phyloP scores from a whole-genome alignment of 495 filamentous ascomycete genomes.

The Xylaria acuta region DNA sequence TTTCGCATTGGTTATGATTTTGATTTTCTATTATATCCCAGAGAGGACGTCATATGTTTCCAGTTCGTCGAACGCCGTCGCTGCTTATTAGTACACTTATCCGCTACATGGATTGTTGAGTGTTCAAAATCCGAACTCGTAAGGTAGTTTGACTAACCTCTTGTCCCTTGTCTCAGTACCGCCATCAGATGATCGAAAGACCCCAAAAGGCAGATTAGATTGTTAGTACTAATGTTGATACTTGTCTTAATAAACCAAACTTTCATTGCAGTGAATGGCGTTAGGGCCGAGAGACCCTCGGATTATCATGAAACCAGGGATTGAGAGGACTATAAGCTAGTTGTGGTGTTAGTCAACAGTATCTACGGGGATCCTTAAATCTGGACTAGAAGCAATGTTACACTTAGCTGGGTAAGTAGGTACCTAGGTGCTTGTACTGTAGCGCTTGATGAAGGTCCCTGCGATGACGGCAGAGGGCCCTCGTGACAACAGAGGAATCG shows the following conservation, averaged over 20 bases:
- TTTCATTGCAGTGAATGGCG: neutral
- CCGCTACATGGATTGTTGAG: neutral
- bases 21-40: neutral
- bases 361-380: neutral
- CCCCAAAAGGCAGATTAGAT: neutral
- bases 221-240: neutral
- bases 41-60: constrained; percentile 13
- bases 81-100: neutral
- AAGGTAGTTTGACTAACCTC: too few relatives aligned
- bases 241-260: neutral
- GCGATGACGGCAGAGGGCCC: neutral
- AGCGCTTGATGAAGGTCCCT: neutral
- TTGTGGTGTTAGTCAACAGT: neutral
- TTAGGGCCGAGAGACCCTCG: neutral
- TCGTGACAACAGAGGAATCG: too few relatives aligned
- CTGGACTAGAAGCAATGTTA: neutral
- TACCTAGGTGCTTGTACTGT: neutral
- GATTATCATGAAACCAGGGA: neutral
- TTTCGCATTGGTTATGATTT: neutral
- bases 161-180: neutral
- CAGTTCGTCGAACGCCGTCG: neutral
- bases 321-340: neutral
- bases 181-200: neutral
- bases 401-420: too few relatives aligned
- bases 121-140: neutral